phyloP scores from a whole-genome alignment of 768 basidiomycete genomes.

The Boletus pseudo-olivaceus region DNA sequence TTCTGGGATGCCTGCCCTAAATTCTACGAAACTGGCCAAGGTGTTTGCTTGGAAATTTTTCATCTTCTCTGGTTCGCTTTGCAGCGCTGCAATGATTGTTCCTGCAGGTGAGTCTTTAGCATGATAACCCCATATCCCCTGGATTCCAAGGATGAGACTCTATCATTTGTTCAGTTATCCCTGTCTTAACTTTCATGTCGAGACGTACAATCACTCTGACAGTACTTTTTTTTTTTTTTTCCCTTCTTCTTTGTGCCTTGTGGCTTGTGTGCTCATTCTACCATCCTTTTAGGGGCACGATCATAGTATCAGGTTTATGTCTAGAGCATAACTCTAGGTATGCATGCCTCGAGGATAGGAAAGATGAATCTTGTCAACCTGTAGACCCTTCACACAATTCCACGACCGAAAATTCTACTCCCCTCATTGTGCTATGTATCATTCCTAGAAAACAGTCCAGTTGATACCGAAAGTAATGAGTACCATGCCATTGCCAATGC shows the following conservation, averaged over 20 bases:
- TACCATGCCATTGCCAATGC: not conserved
- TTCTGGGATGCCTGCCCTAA: no score
- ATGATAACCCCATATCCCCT: no score
- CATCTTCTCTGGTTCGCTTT: no score
- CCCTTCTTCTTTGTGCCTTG: not conserved
- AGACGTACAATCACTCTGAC: conserved; percentile 6
- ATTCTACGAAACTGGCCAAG: no score
- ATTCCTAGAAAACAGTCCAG: no score
- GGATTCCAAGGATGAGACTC: conserved; percentile 16
- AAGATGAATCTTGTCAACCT: not conserved
- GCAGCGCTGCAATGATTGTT: not conserved
- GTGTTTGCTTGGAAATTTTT: no score
- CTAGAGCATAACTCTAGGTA: not conserved
- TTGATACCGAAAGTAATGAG: not conserved
- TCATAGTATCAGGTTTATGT: not conserved
- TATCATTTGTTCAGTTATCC: conserved; percentile 26
- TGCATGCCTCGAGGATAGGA: not conserved
- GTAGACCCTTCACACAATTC: not conserved
- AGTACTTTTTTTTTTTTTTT: no score
- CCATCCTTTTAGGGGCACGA: not conserved
- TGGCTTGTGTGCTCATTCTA: not conserved
- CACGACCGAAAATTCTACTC: not conserved
- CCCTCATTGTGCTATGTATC: not conserved
- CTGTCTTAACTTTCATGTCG: conserved; percentile 30
- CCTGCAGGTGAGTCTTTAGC: not conserved